Percentiles rank a stretch among this genome's conserved stretches.
Evolutionary conservation across 202 grass and related monocot species (phyloP).

Genomic region (Bolboschoenoplectus hybrid): DNA sequence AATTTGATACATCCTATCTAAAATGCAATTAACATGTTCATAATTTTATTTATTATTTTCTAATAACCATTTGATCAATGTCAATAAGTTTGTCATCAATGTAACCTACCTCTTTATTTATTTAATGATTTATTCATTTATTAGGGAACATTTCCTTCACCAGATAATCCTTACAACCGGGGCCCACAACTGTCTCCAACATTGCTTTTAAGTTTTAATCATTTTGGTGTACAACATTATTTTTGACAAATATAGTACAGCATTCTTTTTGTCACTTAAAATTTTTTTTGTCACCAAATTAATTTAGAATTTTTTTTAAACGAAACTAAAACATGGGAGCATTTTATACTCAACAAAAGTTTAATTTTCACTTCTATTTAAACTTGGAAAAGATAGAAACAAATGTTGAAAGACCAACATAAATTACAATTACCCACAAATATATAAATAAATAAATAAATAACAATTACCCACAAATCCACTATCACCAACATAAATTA

Average conservation of each 20-base stretch:
- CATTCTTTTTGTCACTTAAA: background rate
- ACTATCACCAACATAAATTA: background rate
- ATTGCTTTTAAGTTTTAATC: no score
- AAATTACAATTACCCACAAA: background rate
- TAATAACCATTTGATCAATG: no score
- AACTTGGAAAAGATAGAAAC: background rate
- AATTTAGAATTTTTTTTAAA: background rate
- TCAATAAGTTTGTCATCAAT: no score
- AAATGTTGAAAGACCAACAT: background rate
- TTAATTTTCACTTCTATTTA: background rate
- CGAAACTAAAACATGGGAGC: background rate
- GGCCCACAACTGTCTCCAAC: no score
- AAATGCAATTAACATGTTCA: no score
- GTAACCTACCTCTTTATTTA: background rate
- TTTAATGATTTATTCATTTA: background rate
- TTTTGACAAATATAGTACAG: background rate
- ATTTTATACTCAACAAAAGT: background rate
- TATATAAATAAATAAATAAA: background rate
- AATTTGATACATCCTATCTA: no score
- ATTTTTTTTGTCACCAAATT: background rate
- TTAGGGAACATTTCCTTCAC: background rate
- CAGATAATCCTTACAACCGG: background rate
- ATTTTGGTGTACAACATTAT: background rate
- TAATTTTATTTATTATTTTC: no score
- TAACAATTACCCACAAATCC: background rate